These are phyloP conservation scores for Apiospora sp. DNA, from an alignment of 2,329 filamentous ascomycete species.

Conservation along the genomic window DNA sequence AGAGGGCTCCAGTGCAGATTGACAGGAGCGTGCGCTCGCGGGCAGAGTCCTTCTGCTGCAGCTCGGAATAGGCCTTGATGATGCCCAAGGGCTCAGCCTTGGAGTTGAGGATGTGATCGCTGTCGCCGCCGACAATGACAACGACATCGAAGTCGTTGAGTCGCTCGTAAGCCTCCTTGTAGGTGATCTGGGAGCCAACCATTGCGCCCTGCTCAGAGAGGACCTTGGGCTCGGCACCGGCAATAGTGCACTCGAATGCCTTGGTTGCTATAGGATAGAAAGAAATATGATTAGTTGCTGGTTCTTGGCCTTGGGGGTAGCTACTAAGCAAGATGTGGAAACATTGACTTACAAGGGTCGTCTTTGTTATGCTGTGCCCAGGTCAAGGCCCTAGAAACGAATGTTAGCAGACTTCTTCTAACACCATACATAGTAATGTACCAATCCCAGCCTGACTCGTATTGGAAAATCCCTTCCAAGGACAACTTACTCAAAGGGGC, in stretches of 20 bases:
- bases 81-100: slow-evolving; percentile 74
- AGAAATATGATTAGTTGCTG: background rate
- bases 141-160: slow-evolving; percentile 82
- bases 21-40: slow-evolving; percentile 84
- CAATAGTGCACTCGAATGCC: slow-evolving; percentile 67
- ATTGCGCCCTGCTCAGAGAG: slow-evolving; percentile 70
- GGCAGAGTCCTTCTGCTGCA: slow-evolving; percentile 80
- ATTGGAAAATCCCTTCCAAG: background rate
- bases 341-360: slow-evolving; percentile 55
- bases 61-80: slow-evolving; percentile 78
- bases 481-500: slow-evolving; percentile 47
- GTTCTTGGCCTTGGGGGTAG: background rate
- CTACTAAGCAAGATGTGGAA: slow-evolving; percentile 27
- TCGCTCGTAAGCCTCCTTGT: slow-evolving; percentile 78
- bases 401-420: background rate
- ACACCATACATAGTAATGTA: background rate
- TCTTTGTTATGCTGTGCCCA: slow-evolving; percentile 61
- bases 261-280: slow-evolving; percentile 51
- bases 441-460: background rate
- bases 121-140: slow-evolving; percentile 77
- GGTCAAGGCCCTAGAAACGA: slow-evolving; percentile 55
- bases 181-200: slow-evolving; percentile 78
- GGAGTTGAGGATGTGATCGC: slow-evolving; percentile 69
- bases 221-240: slow-evolving; percentile 60
- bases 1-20: slow-evolving; percentile 80